Percentiles rank a stretch among this genome's conserved stretches.
These are phyloP conservation scores for Bjerkandera adusta DNA, from an alignment of 1,284 basidiomycete genomes.

Conservation along the genomic window DNA sequence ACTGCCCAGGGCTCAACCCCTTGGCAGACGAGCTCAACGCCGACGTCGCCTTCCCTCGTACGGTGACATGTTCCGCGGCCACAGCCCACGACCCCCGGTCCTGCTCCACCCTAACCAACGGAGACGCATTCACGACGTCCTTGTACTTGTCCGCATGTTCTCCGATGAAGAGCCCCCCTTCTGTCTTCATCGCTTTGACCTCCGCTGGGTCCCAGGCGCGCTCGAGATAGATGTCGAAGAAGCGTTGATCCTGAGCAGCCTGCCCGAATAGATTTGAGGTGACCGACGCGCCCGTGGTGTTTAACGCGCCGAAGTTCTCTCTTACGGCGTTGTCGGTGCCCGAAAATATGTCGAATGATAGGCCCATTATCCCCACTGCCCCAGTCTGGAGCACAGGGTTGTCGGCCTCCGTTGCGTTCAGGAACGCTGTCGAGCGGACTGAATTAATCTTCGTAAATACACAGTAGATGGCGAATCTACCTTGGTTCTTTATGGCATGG, in stretches of 20 bases:
- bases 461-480: constrained; percentile 12
- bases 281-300: constrained; percentile 17
- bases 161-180: constrained; percentile 27
- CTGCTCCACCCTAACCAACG: constrained; percentile 28
- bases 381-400: constrained; percentile 17
- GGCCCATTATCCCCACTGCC: constrained; percentile 23
- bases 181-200: constrained; percentile 19
- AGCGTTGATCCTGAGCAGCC: constrained; percentile 20
- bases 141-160: constrained; percentile 21
- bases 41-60: constrained; percentile 24
- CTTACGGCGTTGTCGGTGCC: constrained; percentile 14
- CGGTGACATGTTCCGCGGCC: constrained; percentile 24
- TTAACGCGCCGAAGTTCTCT: constrained; percentile 7
- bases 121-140: constrained; percentile 20
- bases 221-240: constrained; percentile 27
- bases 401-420: constrained; percentile 18
- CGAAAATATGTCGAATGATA: constrained; percentile 22
- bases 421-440: constrained; percentile 20
- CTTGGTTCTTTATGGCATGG: constrained; percentile 27
- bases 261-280: constrained; percentile 23
- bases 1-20: constrained; percentile 19
- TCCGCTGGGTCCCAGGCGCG: constrained; percentile 23
- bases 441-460: not conserved
- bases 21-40: constrained; percentile 23
- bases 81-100: constrained; percentile 38